Conservation (phyloP, 2,329 filamentous ascomycete genomes). For the Botrytis deweyae region DNA sequence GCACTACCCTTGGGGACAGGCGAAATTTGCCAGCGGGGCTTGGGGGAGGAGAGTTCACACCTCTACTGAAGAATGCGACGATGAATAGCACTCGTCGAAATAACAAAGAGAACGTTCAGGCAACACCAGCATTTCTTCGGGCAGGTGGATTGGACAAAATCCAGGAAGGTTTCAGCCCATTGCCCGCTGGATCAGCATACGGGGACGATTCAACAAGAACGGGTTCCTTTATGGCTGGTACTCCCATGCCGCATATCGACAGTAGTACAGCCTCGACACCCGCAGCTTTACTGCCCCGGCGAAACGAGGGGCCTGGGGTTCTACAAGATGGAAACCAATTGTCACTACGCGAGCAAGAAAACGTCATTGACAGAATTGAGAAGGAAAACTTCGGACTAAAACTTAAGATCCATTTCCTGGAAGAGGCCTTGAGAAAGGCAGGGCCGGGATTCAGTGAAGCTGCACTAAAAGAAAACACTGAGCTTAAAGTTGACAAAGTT, state of each 20-base stretch:
- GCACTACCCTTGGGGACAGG: constrained; percentile 68
- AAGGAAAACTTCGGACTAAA: constrained; percentile 98
- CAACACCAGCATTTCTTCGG: constrained; percentile 68
- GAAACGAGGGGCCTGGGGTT: constrained; percentile 62
- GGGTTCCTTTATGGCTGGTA: constrained; percentile 63
- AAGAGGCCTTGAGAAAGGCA: constrained; percentile 82
- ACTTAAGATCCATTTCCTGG: constrained; percentile 93
- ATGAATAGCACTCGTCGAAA: constrained; percentile 66
- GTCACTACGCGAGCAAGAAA: constrained; percentile 91
- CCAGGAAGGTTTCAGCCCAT: constrained; percentile 69
- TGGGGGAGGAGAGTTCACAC: constrained; percentile 82
- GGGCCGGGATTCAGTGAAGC: constrained; percentile 88
- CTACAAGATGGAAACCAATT: constrained; percentile 86
- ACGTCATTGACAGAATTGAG: constrained; percentile 91
- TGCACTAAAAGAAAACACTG: constrained; percentile 90
- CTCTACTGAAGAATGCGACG: constrained; percentile 79
- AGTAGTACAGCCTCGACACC: constrained; percentile 82
- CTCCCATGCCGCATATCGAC: constrained; percentile 71
- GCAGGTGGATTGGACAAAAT: constrained; percentile 59
- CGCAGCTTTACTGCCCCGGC: constrained; percentile 65
- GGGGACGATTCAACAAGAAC: constrained; percentile 57
- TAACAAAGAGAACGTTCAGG: constrained; percentile 61
- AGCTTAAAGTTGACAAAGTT: constrained; percentile 88
- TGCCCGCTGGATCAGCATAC: constrained; percentile 71
- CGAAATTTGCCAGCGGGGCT: constrained; percentile 65